Evolutionary conservation across 208 protist genomes (phyloP), one percentile per base, ranked within the genome.

Genomic region (Crithidia mellificae): DNA sequence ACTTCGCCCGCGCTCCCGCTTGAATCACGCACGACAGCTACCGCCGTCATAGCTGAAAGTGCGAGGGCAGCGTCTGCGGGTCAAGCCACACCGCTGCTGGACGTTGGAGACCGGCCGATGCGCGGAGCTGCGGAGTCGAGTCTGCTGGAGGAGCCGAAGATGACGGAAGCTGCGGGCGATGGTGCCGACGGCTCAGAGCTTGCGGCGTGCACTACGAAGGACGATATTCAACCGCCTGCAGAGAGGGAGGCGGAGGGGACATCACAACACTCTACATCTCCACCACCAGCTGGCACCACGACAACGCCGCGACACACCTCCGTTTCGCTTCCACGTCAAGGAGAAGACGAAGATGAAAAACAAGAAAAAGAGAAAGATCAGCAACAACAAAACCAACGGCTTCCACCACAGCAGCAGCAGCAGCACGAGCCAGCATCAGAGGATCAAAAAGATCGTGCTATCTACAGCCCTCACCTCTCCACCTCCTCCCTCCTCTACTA

Each of bases 401-500:
- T 41, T 41, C 41, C 41, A 6, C 14, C 8, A 6, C 41, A 46
- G n/a, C 38, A 63, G 17, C 27, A 55, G n/a, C 62, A 50, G 5
- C 24, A 57, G 38, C 47, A 39, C 30, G 24, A 46, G 17, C 14
- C 8, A 1, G 20, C 51, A 2, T 43, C 52, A n/a, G n/a, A 29
- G 32, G 24, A 19, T 41, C 11, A 12, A 11, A 38, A 38, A 38
- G 14, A 6, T 6, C 19, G 25, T 9, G 62, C 55, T 5, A 41
- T 53, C 20, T 46, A 58, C 62, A 75, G 70, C 55, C 70, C 70
- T 7, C 70, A 64, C 54, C 69, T 84, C 51, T 84, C 78, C 29
- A 77, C 74, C n/a, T 70, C 68, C 7, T 80, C 73, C 9, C 53
- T 84, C 17, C 64, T 84, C 34, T 84, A 77, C 55, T 84, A 80